Conservation (phyloP, 1,139 yeast species). For the Barnettozyma hawaiiensis region DNA sequence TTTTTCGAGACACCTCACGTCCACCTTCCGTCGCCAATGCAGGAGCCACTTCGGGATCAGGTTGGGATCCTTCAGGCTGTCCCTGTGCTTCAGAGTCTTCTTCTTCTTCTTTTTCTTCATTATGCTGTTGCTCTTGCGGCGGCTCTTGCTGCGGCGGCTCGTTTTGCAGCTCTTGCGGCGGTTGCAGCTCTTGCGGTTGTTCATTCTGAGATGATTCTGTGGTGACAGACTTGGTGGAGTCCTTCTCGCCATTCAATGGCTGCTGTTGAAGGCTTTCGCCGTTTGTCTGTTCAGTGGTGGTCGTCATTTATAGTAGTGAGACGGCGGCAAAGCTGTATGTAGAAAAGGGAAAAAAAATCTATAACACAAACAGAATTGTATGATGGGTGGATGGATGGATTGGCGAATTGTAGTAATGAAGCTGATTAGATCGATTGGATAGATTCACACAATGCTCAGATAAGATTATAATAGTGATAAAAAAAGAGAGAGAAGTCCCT, state of each 20-base stretch:
- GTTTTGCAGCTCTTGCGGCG: not conserved
- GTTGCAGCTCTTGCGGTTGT: not conserved
- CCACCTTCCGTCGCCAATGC: slow-evolving; percentile 80
- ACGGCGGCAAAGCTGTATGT: no score
- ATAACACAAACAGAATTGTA: not conserved
- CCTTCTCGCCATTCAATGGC: not conserved
- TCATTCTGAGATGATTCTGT: not conserved
- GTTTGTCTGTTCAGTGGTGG: slow-evolving; percentile 2
- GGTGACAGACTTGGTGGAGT: not conserved
- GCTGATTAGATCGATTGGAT: no score
- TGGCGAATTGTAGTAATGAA: no score
- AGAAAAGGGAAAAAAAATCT: not conserved
- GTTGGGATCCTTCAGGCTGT: slow-evolving; percentile 5
- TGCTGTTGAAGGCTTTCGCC: not conserved
- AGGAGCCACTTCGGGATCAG: slow-evolving; percentile 36
- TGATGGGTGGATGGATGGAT: no score
- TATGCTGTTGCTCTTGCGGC: not conserved
- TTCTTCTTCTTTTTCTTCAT: not conserved
- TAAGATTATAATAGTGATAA: no score
- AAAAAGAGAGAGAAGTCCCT: no score
- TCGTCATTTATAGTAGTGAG: no score
- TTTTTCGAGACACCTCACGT: slow-evolving; percentile 66
- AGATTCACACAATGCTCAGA: no score
- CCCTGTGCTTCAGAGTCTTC: no score
- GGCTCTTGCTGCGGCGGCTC: not conserved